Conservation (phyloP, 78 protist species). For the Pigoraptor vietnamica region DNA sequence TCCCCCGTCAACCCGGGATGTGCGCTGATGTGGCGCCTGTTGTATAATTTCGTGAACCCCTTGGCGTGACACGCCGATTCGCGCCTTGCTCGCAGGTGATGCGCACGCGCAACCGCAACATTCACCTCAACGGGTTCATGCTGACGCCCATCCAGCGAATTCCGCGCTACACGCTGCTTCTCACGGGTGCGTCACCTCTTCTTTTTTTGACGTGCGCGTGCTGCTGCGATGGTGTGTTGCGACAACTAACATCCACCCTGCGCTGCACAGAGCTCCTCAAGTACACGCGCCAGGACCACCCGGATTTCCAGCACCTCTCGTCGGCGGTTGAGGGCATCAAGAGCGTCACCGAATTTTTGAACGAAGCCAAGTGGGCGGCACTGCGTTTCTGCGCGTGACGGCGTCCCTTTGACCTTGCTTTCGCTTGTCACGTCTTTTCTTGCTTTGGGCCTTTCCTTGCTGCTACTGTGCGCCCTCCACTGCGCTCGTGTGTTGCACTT, state of each 20-base stretch:
- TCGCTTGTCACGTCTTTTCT: too few species aligned
- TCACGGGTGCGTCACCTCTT: background rate
- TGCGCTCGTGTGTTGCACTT: too few species aligned
- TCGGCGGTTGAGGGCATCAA: background rate
- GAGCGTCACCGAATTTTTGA: background rate
- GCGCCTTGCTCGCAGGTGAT: background rate
- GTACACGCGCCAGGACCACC: background rate
- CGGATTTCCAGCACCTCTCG: background rate
- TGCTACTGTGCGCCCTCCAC: too few species aligned
- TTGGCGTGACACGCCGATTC: too few species aligned
- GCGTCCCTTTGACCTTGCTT: too few species aligned
- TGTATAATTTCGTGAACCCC: too few species aligned
- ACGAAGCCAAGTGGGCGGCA: background rate
- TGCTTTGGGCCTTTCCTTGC: too few species aligned
- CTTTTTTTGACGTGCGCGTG: too few species aligned
- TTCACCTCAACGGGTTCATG: background rate
- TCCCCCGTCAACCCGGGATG: too few species aligned
- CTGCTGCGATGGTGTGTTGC: too few species aligned
- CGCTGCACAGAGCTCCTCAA: background rate
- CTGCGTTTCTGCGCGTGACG: background rate
- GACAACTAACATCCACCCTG: too few species aligned
- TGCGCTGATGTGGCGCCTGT: too few species aligned
- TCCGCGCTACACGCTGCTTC: slow-evolving; percentile 30
- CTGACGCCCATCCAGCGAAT: slow-evolving; percentile 50
- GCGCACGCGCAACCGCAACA: background rate